Percentiles rank a stretch among this genome's conserved stretches.
phyloP scores from a whole-genome alignment of 306 rosid genomes.

The Senna siamea region DNA sequence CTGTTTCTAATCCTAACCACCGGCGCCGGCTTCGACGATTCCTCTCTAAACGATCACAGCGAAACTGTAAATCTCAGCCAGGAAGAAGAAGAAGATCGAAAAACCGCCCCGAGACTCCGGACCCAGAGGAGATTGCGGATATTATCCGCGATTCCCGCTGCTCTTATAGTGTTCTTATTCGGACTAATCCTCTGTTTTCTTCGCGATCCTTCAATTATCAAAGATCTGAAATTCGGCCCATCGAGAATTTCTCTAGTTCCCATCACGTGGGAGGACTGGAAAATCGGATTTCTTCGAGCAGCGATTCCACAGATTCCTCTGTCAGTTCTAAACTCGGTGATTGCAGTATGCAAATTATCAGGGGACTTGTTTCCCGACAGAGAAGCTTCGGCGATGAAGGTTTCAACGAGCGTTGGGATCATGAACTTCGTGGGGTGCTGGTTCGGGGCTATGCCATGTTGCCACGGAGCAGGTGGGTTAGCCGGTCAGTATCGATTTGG shows the following conservation, averaged over 20 bases:
- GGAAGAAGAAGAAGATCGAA: not conserved
- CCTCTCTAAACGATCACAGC: not conserved
- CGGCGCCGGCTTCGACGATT: conserved; percentile 60
- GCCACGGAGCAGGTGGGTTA: conserved; percentile 88
- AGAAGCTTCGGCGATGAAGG: conserved; percentile 73
- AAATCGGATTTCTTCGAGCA: conserved; percentile 64
- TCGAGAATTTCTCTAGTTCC: conserved; percentile 44
- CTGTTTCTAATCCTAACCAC: conserved; percentile 65
- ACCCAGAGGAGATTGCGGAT: conserved; percentile 37
- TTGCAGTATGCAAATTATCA: conserved; percentile 79
- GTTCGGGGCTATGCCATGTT: conserved; percentile 92
- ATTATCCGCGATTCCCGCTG: conserved; percentile 60
- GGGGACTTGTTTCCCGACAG: conserved; percentile 76
- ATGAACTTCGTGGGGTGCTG: conserved; percentile 88
- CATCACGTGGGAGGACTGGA: conserved; percentile 75
- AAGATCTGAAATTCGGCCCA: conserved; percentile 60
- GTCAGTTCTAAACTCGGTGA: conserved; percentile 71
- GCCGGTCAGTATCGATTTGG: conserved; percentile 90
- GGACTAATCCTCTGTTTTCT: conserved; percentile 62
- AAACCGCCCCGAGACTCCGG: not conserved
- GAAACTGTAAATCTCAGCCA: not conserved
- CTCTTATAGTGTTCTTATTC: conserved; percentile 63
- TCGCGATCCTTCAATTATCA: conserved; percentile 60
- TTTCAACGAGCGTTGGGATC: conserved; percentile 67
- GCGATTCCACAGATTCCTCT: conserved; percentile 84